Conservation (phyloP, 371 early-diverging fungal species). For the Massospora cicadina region DNA sequence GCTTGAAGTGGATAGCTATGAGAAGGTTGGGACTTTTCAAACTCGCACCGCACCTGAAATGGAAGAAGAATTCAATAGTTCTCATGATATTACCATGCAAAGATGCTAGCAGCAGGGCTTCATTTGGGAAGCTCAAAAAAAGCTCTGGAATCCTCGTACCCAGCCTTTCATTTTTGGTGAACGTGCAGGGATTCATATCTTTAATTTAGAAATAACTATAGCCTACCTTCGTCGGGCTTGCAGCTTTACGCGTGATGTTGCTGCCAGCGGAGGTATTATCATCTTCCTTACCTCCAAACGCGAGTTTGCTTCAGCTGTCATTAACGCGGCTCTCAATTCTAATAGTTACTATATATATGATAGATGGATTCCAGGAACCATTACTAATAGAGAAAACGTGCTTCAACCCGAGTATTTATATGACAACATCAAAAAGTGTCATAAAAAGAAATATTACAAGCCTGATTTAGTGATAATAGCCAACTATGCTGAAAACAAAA, state of each 20-base stretch:
- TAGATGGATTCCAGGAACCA: slow-evolving; percentile 77
- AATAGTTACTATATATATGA: slow-evolving; percentile 63
- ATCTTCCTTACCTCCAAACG: slow-evolving; percentile 78
- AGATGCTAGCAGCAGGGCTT: slow-evolving; percentile 68
- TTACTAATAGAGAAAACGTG: slow-evolving; percentile 71
- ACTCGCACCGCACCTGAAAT: neutral
- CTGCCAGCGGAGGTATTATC: slow-evolving; percentile 63
- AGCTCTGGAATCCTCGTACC: slow-evolving; percentile 63
- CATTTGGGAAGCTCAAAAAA: slow-evolving; percentile 78
- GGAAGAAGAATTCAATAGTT: slow-evolving; percentile 11
- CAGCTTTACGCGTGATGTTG: slow-evolving; percentile 50
- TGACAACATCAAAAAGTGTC: neutral
- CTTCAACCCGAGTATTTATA: slow-evolving; percentile 17
- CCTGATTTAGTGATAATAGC: slow-evolving; percentile 82
- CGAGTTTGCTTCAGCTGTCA: slow-evolving; percentile 38
- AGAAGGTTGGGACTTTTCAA: slow-evolving; percentile 9
- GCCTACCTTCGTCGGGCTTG: slow-evolving; percentile 72
- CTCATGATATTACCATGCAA: slow-evolving; percentile 38
- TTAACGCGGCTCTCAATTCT: slow-evolving; percentile 62
- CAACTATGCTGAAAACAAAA: slow-evolving; percentile 62
- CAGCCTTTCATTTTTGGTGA: slow-evolving; percentile 78
- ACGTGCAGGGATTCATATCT: slow-evolving; percentile 80
- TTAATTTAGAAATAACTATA: slow-evolving; percentile 87
- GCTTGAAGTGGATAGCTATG: slow-evolving; percentile 1
- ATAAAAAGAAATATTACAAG: slow-evolving; percentile 33